phyloP scores from a whole-genome alignment of 805 yeast species.

The Gaillardinia entomophila region DNA sequence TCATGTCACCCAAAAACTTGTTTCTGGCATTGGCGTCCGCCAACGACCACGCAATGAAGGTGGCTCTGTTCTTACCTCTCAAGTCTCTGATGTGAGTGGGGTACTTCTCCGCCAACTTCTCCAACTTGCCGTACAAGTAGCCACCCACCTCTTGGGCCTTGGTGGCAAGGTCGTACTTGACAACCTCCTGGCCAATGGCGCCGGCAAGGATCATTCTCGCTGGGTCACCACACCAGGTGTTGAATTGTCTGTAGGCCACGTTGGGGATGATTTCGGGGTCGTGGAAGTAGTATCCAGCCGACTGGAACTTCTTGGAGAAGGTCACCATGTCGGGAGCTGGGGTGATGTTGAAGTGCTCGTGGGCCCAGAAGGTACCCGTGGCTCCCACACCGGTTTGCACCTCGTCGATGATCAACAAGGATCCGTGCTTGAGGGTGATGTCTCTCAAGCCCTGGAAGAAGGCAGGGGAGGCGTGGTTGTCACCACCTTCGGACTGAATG shows the following conservation, averaged over 20 bases:
- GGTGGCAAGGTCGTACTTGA: conserved; percentile 51
- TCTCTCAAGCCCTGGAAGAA: conserved; percentile 84
- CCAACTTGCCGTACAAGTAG: conserved; percentile 56
- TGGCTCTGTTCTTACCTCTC: conserved; percentile 71
- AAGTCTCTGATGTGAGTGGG: conserved; percentile 51
- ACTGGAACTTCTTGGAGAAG: conserved; percentile 83
- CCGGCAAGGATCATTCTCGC: conserved; percentile 72
- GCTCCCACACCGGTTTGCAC: conserved; percentile 91
- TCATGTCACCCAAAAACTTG: conserved; percentile 54
- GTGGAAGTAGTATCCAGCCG: conserved; percentile 82
- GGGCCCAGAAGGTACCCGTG: conserved; percentile 83
- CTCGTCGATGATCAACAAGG: conserved; percentile 74
- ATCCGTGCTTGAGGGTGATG: conserved; percentile 62
- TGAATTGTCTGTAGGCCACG: conserved; percentile 81
- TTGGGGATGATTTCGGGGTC: conserved; percentile 69
- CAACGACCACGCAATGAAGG: conserved; percentile 79
- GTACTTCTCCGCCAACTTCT: conserved; percentile 44
- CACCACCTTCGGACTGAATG: conserved; percentile 89
- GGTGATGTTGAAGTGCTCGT: conserved; percentile 73
- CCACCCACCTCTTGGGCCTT: conserved; percentile 59
- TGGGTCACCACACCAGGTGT: conserved; percentile 94
- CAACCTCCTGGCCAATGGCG: conserved; percentile 63
- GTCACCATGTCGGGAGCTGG: conserved; percentile 82
- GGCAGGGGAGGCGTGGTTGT: conserved; percentile 71
- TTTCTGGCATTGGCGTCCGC: conserved; percentile 52